These are phyloP conservation scores for Mrakia blollopis DNA, from an alignment of 768 basidiomycete genomes.

Conservation along the genomic window DNA sequence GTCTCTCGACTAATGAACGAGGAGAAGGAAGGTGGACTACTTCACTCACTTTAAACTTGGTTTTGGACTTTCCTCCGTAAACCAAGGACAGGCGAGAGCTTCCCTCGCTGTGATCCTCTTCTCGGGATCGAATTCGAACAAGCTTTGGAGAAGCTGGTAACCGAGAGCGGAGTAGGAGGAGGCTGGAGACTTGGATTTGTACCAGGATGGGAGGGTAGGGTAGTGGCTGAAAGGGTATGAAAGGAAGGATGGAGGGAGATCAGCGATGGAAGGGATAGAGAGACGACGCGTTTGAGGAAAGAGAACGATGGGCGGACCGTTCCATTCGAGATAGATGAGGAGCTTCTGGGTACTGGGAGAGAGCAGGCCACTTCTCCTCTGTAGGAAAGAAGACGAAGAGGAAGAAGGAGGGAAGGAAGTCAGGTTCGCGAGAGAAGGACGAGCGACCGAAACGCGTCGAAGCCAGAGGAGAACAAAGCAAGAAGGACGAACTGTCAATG, in stretches of 20 bases:
- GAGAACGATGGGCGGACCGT: slow-evolving; percentile 49
- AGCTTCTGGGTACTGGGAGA: slow-evolving; percentile 83
- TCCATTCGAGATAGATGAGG: slow-evolving; percentile 74
- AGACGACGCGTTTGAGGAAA: neutral
- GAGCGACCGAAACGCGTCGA: slow-evolving; percentile 13
- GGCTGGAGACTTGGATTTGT: slow-evolving; percentile 53
- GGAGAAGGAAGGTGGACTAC: neutral
- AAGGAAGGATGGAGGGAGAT: too few relatives aligned
- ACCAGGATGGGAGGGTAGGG: slow-evolving; percentile 44
- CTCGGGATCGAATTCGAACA: slow-evolving; percentile 89
- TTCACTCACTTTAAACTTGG: slow-evolving; percentile 15
- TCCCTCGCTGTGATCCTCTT: slow-evolving; percentile 74
- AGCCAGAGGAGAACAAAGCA: neutral
- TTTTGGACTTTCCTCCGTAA: slow-evolving; percentile 60
- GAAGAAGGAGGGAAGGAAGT: neutral
- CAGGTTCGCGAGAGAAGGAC: slow-evolving; percentile 13
- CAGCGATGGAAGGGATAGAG: slow-evolving; percentile 33
- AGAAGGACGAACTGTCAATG: slow-evolving; percentile 60
- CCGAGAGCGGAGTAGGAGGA: slow-evolving; percentile 56
- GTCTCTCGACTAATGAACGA: slow-evolving; percentile 53
- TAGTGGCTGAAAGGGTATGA: slow-evolving; percentile 25
- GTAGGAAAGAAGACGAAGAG: neutral
- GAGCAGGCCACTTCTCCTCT: slow-evolving; percentile 81
- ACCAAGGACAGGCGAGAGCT: slow-evolving; percentile 83
- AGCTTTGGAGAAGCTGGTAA: slow-evolving; percentile 73